Evolutionary conservation across 305 asterid genomes (phyloP), one percentile per base, ranked within the genome.

Genomic region (Fraxinus velutina): DNA sequence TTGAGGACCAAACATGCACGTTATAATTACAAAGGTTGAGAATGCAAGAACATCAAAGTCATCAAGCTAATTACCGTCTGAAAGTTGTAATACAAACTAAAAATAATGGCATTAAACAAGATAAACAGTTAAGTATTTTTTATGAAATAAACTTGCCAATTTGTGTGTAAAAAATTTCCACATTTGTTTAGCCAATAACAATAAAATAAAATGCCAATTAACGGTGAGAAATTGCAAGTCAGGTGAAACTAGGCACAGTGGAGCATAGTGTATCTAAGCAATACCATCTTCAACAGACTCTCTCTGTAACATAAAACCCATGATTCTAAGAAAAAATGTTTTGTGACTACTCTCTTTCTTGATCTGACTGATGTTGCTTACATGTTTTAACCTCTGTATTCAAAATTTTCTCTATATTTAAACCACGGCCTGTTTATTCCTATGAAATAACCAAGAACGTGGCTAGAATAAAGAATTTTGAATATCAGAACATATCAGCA

Each of bases 91-190:
- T n/a, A 76, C n/a, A 50, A n/a, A n/a, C 50, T 66, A 70, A 2
- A 15, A 84, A 78, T 75, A 78, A 30, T 15, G 77, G 13, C 68
- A 77, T 21, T 29, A 52, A 77, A 77, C 52, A 39, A 66, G 30
- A 64, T 60, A 22, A 76, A 2, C 77, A 21, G 10, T 76, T 0
- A 17, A 24, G 73, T 66, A 27, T 24, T 27, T 27, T 55, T 24
- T 64, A 24, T 9, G n/a, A 10, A 66, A 24, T 66, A 27, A 66
- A 29, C 73, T 24, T 66, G 37, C 37, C 34, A 66, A 1, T 10
- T 10, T 0, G 7, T 6, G 27, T 13, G 19, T 66, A 55, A 78
- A 62, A 24, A 62, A 79, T 30, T 13, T 73, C 71, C 68, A 83
- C 64, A 29, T 36, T 32, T 77, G 68, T 55, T 3, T 15, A 21